Evolutionary conservation across 2,329 filamentous ascomycete species (phyloP), one percentile per base, ranked within the genome.

Genomic region (Colletotrichum karsti): DNA sequence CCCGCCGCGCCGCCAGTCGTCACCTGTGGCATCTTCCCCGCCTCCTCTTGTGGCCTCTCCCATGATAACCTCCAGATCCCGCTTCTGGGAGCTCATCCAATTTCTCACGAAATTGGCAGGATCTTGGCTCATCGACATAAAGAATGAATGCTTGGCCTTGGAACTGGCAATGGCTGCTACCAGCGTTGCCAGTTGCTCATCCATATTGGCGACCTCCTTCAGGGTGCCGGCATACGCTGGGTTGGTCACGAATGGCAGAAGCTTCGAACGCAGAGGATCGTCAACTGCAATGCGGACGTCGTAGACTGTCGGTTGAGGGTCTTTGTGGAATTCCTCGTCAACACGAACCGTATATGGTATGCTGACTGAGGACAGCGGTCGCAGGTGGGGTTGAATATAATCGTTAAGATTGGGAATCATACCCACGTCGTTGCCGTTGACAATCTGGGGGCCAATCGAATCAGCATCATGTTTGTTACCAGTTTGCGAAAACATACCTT

Each of bases 331-430:
- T 8, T 91, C 89, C 74, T 93, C 87, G 78, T 99, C 96, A 42
- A 98, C 92, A 67, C 95, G 93, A 77, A 99, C 96, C 8, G 95
- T 99, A 83, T 98, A 99, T 22, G 90, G 87, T 35, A 99, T 88
- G 74, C 92, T 91, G 75, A 98, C 88, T 0, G 96, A 94, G 6
- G 93, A 90, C 2, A 98, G 87, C 3, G 93, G 90, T 30, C 87
- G 89, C 63, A 98, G 88, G 79, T 98, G 94, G 9, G 88, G 87
- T 57, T 91, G 88, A 69, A 97, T 91, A 73, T 93, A 92, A 58
- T 95, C 92, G 51, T 92, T 91, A 60, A 98, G 89, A 77, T 92
- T 88, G 12, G 96, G 95, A 78, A 99, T 97, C 78, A 91, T 92
- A 73, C 97, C 91, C 51, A 90, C 86, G 57, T 97, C 92, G 74